Evolutionary conservation across 1,284 basidiomycete genomes (phyloP), one percentile per base, ranked within the genome.

Genomic region (Marasmius oreades): DNA sequence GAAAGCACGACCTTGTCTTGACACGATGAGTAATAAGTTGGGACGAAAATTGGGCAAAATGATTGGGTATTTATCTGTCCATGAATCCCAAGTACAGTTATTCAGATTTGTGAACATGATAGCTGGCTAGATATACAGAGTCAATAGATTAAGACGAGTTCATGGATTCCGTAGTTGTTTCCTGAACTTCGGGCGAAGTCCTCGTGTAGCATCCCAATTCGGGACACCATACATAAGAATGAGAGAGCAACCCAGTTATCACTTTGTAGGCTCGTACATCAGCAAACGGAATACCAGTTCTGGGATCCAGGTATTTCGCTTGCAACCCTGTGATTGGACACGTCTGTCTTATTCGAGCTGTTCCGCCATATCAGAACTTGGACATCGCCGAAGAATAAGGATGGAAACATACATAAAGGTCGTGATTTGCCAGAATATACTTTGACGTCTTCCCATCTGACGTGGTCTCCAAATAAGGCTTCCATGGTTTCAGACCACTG

Each of bases 231-330:
- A 80, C 71, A 64, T 81, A 89, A 57, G 84, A 79, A 63, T 90
- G 85, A 12, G 73, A 70, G 22, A 92, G 64, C 2, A 92, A 61
- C 44, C 71, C 72, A 4, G 80, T 83, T 37, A 93, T 70, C 1
- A 77, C 77, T 34, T 78, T 66, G 66, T 82, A 95, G 11, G 89
- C 90, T n/a, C 73, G 70, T 4, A 79, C 66, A 60, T 86, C 81
- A 2, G 90, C 88, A 66, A 83, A 95, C 0, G 92, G 89, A 2
- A 90, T 85, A 8, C 86, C 85, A 0, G 87, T 87, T 37, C 83
- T 75, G 3, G 92, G 90, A 66, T 94, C 92, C 36, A 81, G 68
- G 65, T 94, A 95, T 28, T 74, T 78, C 3, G 86, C 87, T 14
- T 75, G 73, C 46, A 74, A 74, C 0, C 89, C 88, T 0, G 84